phyloP scores from a whole-genome alignment of 2,329 filamentous ascomycete genomes.

The Cadophora malorum region DNA sequence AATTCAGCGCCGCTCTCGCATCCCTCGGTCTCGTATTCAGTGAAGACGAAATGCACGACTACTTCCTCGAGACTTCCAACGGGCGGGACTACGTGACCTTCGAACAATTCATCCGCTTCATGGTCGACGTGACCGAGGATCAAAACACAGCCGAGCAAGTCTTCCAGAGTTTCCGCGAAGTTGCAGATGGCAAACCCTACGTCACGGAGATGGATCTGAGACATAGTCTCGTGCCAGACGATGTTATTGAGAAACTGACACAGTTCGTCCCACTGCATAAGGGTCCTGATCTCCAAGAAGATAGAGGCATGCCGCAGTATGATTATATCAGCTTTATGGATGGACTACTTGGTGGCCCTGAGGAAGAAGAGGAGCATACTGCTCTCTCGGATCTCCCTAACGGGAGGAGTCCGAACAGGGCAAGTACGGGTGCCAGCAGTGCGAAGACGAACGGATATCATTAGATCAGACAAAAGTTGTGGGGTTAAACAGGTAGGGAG shows the following conservation, averaged over 20 bases:
- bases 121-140: conserved; percentile 98
- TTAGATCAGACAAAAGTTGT: conserved; percentile 1
- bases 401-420: conserved; percentile 37
- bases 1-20: conserved; percentile 95
- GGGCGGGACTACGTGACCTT: conserved; percentile 86
- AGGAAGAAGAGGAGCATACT: conserved; percentile 30
- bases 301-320: conserved; percentile 84
- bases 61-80: conserved; percentile 86
- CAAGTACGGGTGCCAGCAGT: neutral
- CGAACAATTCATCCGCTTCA: conserved; percentile 98
- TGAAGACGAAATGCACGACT: conserved; percentile 97
- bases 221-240: conserved; percentile 93
- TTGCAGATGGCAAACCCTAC: conserved; percentile 98
- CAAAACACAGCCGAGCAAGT: conserved; percentile 99
- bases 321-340: conserved; percentile 99
- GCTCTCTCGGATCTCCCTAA: conserved; percentile 40
- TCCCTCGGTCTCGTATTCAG: conserved; percentile 95
- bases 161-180: conserved; percentile 96
- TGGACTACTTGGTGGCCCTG: conserved; percentile 64
- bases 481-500: neutral
- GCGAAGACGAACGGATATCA: conserved; percentile 30
- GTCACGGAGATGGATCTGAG: conserved; percentile 97
- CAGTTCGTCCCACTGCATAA: conserved; percentile 84
- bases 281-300: conserved; percentile 85
- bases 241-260: conserved; percentile 92